Evolutionary conservation across 371 early-diverging fungal genomes (phyloP).

Genomic region (Capillidium rhysosporum): DNA sequence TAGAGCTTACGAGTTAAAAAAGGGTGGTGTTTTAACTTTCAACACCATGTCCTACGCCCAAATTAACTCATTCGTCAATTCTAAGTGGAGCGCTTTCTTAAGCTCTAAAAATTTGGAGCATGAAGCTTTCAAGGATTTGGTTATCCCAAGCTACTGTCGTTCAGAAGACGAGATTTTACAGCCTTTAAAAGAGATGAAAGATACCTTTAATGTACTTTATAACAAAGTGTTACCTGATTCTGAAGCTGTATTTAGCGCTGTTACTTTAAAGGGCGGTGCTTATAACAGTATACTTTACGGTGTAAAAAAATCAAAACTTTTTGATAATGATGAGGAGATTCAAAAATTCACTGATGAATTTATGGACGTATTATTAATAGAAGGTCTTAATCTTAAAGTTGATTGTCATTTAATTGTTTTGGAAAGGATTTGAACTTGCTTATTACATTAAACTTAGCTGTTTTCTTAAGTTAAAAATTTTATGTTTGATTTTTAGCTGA

Average conservation of each 20-base stretch:
- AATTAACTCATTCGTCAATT: neutral
- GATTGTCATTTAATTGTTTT: too few species aligned
- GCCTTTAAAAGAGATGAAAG: neutral
- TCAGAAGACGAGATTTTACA: neutral
- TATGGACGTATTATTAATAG: too few species aligned
- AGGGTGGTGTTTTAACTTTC: constrained; percentile 9
- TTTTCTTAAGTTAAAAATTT: too few species aligned
- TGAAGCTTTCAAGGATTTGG: neutral
- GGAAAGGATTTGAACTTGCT: too few species aligned
- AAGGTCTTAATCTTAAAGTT: too few species aligned
- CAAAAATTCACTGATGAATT: too few species aligned
- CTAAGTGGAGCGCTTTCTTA: neutral
- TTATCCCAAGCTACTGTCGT: neutral
- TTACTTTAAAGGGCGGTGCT: neutral
- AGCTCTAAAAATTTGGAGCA: neutral
- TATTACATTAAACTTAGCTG: too few species aligned
- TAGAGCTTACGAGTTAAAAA: constrained; percentile 22
- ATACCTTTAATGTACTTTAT: neutral
- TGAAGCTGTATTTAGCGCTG: neutral
- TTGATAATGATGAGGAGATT: too few species aligned
- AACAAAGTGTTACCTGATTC: neutral
- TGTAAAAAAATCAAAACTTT: neutral
- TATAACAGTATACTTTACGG: neutral
- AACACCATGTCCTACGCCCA: neutral
- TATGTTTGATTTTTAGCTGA: too few species aligned